Evolutionary conservation across 768 basidiomycete species (phyloP), one percentile per base, ranked within the genome.

Genomic region (Tubosaeta sp.): DNA sequence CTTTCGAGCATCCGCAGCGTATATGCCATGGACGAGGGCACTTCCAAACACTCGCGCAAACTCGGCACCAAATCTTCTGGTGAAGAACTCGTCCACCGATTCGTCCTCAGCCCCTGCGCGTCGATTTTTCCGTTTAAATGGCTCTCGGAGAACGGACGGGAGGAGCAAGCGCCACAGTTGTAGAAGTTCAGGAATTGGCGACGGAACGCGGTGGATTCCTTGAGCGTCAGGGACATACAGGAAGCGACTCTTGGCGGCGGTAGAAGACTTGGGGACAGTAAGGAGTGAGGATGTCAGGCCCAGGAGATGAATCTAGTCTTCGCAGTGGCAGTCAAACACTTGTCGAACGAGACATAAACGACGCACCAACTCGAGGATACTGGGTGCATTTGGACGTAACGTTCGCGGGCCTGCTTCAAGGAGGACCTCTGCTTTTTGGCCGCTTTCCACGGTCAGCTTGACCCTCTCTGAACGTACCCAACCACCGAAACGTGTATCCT

Each of bases 361-460:
- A 68, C 49, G 67, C 62, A 93, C 95, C 71, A 97, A 65, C 61
- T 93, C 87, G 12, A 97, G 71, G 29, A 93, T 76, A 4, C 84
- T 71, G 50, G 77, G 79, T 6, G 87, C 80, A 45, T 83, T 83
- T 0, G 94, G 91, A 32, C 94, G 70, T 27, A 99, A 72, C 14
- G 90, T 94, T 35, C 94, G 74, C 22, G 95, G 94, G 1, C 95
- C 95, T 21, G 80, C 76, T 71, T 99, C 95, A 6, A 97, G 72
- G 4, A 90, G 63, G 10, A 93, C 76, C 4, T 64, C 61, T 12
- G 69, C 71, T 7, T 63, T 65, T 35, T 65, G 57, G 35, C 52
- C 65, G 8, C 41, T 36, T 27, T 65, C 57, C 38, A 56, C 46
- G 5, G 68, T 61, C 9, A 88, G 56, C 8, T 69, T 57, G 19